Conservation (phyloP, 2,329 filamentous ascomycete genomes). For the Cladosporium sp. region DNA sequence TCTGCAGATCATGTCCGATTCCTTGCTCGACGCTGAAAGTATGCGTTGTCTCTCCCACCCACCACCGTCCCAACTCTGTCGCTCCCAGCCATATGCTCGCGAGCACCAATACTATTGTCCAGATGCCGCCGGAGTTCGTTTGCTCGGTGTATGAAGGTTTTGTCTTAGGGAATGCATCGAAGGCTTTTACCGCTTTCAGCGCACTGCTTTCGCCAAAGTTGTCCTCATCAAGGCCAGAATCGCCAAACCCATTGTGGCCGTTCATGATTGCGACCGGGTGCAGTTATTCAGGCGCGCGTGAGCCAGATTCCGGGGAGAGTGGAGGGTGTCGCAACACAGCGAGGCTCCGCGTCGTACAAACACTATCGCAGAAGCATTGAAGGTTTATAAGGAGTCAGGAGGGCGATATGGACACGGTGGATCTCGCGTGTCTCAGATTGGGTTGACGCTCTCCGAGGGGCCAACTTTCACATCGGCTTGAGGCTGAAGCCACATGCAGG, state of each 20-base stretch:
- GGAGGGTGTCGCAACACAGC: neutral
- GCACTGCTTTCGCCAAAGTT: slow-evolving; percentile 68
- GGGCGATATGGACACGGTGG: neutral
- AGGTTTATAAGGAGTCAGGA: slow-evolving; percentile 1
- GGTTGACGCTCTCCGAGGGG: neutral
- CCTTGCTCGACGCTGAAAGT: slow-evolving; percentile 92
- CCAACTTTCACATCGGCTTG: neutral
- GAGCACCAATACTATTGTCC: slow-evolving; percentile 76
- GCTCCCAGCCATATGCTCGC: slow-evolving; percentile 70
- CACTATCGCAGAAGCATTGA: slow-evolving; percentile 5
- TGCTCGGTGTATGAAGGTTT: slow-evolving; percentile 87
- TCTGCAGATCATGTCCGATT: slow-evolving; percentile 77
- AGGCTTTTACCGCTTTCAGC: slow-evolving; percentile 62
- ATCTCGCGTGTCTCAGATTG: neutral
- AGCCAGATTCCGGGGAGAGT: neutral
- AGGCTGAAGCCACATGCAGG: neutral
- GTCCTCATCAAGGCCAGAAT: slow-evolving; percentile 67
- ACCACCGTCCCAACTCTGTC: slow-evolving; percentile 76
- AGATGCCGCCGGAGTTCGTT: slow-evolving; percentile 82
- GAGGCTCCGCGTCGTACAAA: neutral
- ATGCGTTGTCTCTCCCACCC: slow-evolving; percentile 74
- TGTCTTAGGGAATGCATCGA: slow-evolving; percentile 97
- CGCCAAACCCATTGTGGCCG: slow-evolving; percentile 57
- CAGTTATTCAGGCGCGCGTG: neutral
- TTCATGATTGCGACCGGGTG: slow-evolving; percentile 4